Conservation (phyloP, 495 filamentous ascomycete genomes). For the Penicillium goetzii region DNA sequence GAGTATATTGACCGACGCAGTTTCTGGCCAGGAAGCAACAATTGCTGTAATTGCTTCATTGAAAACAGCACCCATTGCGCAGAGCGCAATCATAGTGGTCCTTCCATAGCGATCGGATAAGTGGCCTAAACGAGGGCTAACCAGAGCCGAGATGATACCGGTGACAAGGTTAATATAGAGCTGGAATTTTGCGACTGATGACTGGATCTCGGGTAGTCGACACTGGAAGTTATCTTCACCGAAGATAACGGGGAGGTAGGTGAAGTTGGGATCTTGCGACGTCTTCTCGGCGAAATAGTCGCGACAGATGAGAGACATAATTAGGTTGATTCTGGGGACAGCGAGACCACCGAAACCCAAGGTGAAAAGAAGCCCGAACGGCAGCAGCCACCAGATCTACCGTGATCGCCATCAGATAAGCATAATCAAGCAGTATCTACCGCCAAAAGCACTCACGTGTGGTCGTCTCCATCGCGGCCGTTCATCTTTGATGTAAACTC, state of each 20-base stretch:
- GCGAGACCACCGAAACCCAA: slow-evolving; percentile 82
- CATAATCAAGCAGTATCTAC: slow-evolving; percentile 1
- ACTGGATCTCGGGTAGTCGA: slow-evolving; percentile 69
- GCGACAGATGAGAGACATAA: slow-evolving; percentile 77
- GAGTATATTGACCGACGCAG: slow-evolving; percentile 70
- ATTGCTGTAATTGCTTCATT: slow-evolving; percentile 76
- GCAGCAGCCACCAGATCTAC: slow-evolving; percentile 84
- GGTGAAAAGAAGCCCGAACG: slow-evolving; percentile 74
- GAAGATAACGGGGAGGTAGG: slow-evolving; percentile 65
- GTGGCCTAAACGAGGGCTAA: slow-evolving; percentile 78
- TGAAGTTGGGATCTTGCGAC: slow-evolving; percentile 58
- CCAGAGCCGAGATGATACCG: slow-evolving; percentile 73
- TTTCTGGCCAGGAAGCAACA: slow-evolving; percentile 73
- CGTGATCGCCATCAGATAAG: slow-evolving; percentile 15
- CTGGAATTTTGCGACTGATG: slow-evolving; percentile 73
- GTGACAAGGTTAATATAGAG: slow-evolving; percentile 71
- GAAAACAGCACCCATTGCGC: slow-evolving; percentile 66
- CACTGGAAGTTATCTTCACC: slow-evolving; percentile 75
- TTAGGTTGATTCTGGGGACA: slow-evolving; percentile 80
- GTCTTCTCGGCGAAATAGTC: slow-evolving; percentile 71
- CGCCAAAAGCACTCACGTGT: slow-evolving; percentile 25
- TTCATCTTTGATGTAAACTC: slow-evolving; percentile 7
- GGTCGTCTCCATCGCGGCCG: slow-evolving; percentile 30
- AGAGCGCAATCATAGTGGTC: slow-evolving; percentile 67
- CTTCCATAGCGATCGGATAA: slow-evolving; percentile 90